phyloP scores from a whole-genome alignment of 495 filamentous ascomycete genomes.

The Xanthoparmelia taractica region DNA sequence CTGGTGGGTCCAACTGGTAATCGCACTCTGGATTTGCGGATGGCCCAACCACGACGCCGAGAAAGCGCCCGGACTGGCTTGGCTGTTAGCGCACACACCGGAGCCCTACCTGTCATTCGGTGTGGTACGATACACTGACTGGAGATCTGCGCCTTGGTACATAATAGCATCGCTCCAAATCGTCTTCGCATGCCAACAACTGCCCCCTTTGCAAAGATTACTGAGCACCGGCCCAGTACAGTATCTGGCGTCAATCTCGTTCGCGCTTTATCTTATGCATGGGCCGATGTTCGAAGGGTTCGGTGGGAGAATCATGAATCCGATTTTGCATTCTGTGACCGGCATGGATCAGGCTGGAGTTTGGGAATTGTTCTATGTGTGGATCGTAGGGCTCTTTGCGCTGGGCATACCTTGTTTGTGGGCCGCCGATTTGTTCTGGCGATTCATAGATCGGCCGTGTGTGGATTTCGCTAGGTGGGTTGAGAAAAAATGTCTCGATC shows the following conservation, averaged over 20 bases:
- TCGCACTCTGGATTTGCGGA: constrained; percentile 34
- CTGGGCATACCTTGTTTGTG: not conserved
- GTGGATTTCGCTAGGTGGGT: not conserved
- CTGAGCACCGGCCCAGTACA: not conserved
- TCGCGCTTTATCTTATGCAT: constrained; percentile 4
- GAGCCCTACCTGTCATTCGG: not conserved
- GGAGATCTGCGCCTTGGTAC: not conserved
- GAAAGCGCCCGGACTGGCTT: constrained; percentile 33
- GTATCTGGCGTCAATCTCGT: not conserved
- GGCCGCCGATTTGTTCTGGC: not conserved
- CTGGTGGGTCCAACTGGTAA: constrained; percentile 22
- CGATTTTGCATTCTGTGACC: not conserved
- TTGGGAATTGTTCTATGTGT: not conserved
- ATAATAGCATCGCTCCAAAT: not conserved
- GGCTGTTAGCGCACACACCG: constrained; percentile 32
- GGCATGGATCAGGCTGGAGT: not conserved
- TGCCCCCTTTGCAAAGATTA: not conserved
- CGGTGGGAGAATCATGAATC: not conserved
- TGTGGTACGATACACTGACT: not conserved
- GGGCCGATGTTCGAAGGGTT: not conserved
- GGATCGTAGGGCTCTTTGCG: not conserved
- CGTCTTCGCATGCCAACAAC: not conserved
- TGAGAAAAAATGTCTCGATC: not conserved
- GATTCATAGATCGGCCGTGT: not conserved
- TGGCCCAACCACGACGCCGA: constrained; percentile 39